Percentiles rank a stretch among this genome's conserved stretches.
phyloP scores from a whole-genome alignment of 1,284 basidiomycete species.

The Flammula alnicola region DNA sequence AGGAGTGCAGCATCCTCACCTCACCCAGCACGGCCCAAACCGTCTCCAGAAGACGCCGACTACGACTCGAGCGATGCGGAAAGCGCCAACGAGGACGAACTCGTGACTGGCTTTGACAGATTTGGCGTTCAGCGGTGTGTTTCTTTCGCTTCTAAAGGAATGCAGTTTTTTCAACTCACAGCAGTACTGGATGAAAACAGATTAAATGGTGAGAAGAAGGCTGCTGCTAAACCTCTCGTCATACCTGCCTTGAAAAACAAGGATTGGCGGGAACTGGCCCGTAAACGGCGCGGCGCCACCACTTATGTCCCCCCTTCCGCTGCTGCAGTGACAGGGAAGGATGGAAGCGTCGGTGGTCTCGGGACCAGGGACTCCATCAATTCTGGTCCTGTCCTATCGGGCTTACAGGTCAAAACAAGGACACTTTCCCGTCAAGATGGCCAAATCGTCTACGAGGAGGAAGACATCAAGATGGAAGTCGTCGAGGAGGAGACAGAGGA shows the following conservation, averaged over 20 bases:
- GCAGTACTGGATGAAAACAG: constrained; percentile 46
- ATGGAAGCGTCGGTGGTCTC: constrained; percentile 81
- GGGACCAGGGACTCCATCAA: constrained; percentile 76
- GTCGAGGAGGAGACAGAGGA: constrained; percentile 62
- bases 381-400: constrained; percentile 65
- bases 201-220: constrained; percentile 44
- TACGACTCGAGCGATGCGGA: constrained; percentile 61
- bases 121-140: constrained; percentile 81
- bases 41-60: constrained; percentile 29
- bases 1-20: constrained; percentile 51
- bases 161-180: constrained; percentile 67
- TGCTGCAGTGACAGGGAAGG: constrained; percentile 64
- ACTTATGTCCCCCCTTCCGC: constrained; percentile 75
- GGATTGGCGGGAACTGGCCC: constrained; percentile 85
- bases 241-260: constrained; percentile 85
- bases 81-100: constrained; percentile 60
- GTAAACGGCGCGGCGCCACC: constrained; percentile 50
- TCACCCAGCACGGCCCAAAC: constrained; percentile 32
- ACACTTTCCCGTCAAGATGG: constrained; percentile 28
- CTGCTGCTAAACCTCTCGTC: constrained; percentile 67
- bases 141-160: constrained; percentile 21
- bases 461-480: constrained; percentile 25
- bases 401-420: constrained; percentile 58
- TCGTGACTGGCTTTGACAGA: constrained; percentile 73
- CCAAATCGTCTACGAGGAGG: constrained; percentile 38